Evolutionary conservation across 768 basidiomycete species (phyloP).

Genomic region (Lactarius psammicola): DNA sequence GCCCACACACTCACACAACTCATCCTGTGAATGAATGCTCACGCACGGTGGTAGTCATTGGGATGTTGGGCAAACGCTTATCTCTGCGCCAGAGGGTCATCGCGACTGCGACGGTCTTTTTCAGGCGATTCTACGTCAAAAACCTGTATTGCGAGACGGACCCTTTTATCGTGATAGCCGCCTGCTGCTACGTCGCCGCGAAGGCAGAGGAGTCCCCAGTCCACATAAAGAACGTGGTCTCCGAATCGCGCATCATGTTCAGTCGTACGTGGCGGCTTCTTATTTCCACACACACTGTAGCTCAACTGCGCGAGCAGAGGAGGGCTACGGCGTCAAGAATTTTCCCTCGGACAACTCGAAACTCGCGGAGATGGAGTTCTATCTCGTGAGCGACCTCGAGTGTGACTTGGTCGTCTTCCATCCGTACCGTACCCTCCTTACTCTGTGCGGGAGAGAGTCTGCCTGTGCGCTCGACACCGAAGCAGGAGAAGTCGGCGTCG

Average conservation of each 20-base stretch:
- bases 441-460: slow-evolving; percentile 67
- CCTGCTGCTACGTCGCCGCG: slow-evolving; percentile 93
- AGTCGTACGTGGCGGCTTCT: slow-evolving; percentile 51
- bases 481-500: slow-evolving; percentile 52
- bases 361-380: slow-evolving; percentile 99
- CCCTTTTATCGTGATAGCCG: slow-evolving; percentile 86
- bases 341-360: slow-evolving; percentile 88
- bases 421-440: slow-evolving; percentile 85
- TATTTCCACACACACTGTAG: not conserved
- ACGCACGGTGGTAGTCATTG: slow-evolving; percentile 58
- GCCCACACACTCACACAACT: slow-evolving; percentile 17
- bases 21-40: not conserved
- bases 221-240: slow-evolving; percentile 89
- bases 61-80: slow-evolving; percentile 82
- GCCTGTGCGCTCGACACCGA: slow-evolving; percentile 48
- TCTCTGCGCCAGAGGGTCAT: slow-evolving; percentile 85
- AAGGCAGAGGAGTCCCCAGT: slow-evolving; percentile 97
- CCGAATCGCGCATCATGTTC: slow-evolving; percentile 78
- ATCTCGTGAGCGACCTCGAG: slow-evolving; percentile 93
- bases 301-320: slow-evolving; percentile 39
- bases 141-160: slow-evolving; percentile 96
- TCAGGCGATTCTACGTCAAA: slow-evolving; percentile 95
- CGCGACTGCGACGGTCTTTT: slow-evolving; percentile 93
- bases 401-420: slow-evolving; percentile 93
- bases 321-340: slow-evolving; percentile 69